Percentiles rank a stretch among this genome's conserved stretches.
Evolutionary conservation across 192 early-diverging fungal species (phyloP).

Genomic region (Coemansia sp.): DNA sequence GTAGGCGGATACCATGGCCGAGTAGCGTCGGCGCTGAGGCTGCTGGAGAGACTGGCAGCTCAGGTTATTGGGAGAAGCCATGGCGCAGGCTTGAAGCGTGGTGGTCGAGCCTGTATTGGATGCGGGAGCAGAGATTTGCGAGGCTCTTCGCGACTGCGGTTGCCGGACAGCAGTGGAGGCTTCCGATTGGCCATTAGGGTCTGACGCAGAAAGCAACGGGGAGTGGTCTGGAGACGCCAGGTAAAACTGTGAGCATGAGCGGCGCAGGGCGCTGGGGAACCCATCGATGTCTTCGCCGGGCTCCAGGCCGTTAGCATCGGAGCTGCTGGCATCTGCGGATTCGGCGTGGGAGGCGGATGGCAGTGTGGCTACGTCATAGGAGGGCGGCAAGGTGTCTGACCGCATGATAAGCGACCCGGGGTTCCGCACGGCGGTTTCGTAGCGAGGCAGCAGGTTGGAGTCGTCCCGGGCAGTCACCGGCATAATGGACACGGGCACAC

Average conservation of each 20-base stretch:
- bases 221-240: slow-evolving; percentile 40
- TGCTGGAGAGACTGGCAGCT: background rate
- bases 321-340: slow-evolving; percentile 1
- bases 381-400: slow-evolving; percentile 40
- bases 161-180: slow-evolving; percentile 2
- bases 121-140: no score
- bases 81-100: no score
- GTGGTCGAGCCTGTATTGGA: no score
- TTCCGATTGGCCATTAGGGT: background rate
- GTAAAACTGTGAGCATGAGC: slow-evolving; percentile 40
- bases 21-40: no score
- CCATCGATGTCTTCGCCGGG: slow-evolving; percentile 28
- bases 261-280: slow-evolving; percentile 29
- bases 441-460: slow-evolving; percentile 38
- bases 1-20: no score
- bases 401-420: slow-evolving; percentile 41
- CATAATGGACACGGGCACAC: slow-evolving; percentile 52
- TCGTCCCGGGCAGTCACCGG: slow-evolving; percentile 48
- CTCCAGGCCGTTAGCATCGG: no score
- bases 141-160: background rate
- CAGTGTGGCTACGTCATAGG: slow-evolving; percentile 22
- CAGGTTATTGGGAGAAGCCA: background rate
- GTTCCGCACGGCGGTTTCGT: slow-evolving; percentile 30
- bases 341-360: background rate
- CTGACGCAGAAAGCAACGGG: slow-evolving; percentile 6